Base-by-base conservation (phyloP, 768 basidiomycete genomes). In the Tylopilus sp. region DNA sequence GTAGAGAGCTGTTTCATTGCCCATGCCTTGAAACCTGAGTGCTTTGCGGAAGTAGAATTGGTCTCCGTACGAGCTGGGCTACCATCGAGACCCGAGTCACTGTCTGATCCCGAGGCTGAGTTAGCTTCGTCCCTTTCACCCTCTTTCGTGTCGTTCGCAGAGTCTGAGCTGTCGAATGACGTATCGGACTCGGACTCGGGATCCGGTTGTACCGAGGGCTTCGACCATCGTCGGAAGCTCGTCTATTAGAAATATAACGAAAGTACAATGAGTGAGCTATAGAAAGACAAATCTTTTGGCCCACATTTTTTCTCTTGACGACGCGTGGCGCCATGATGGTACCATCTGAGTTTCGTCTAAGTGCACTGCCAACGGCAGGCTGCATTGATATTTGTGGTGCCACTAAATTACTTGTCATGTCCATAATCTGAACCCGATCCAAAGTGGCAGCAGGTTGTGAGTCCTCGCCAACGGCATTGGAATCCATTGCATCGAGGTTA, bases 11-110 rank as follows among this genome's bases (percentile, higher is more conserved):
- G 93, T 50, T 86, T 81, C 55, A 85, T 65, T 1, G 94, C 95
- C 95, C 95, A 97, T 36, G 85, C 77, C 67, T 97, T 97, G 80
- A 97, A 98, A 8, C 82, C 80, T 4, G 73, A 61, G 26, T 66
- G 83, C 60, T 72, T 76, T 45, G 59, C 67, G 16, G 62, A 60
- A 14, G 56, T 24, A 24, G 65, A 61, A 6, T 66, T 57, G 16
- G 53, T 36, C 21, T 50, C 53, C 37, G n/a, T 41, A 50, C 59
- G 59, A 21, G 58, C 57, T 10, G 57, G 60, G n/a, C 53, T 57
- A 11, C 46, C 50, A 21, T n/a, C n/a, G n/a, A 60, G 57, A 12
- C 58, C 62, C 13, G 55, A 63, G 17, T 57, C 62, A 30, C 45
- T 31, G 4, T 58, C 62, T 25, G 63, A 69, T 24, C 61, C 45